Conservation (phyloP, 2,329 filamentous ascomycete genomes). For the Aspergillus ustus region DNA sequence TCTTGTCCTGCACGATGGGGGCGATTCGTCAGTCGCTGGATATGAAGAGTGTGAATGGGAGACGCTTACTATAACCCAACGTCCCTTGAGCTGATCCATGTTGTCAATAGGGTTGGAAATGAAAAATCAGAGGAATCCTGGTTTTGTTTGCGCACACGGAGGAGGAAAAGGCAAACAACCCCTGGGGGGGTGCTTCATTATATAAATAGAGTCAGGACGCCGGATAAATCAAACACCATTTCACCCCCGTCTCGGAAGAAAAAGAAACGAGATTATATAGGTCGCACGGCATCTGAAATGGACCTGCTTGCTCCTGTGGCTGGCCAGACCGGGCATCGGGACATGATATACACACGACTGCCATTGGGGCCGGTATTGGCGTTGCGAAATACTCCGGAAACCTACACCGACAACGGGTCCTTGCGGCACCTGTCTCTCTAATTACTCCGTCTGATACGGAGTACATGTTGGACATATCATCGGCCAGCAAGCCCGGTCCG, state of each 20-base stretch:
- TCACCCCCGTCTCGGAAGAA: not conserved
- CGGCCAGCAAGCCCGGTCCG: not conserved
- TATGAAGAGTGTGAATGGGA: not conserved
- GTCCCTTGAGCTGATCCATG: not conserved
- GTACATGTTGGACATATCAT: not conserved
- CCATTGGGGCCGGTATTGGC: too few relatives aligned
- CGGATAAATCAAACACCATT: too few relatives aligned
- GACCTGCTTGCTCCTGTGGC: too few relatives aligned
- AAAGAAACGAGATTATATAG: not conserved
- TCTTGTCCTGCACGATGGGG: not conserved
- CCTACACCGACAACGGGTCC: too few relatives aligned
- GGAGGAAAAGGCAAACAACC: not conserved
- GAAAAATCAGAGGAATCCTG: not conserved
- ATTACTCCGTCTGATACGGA: not conserved
- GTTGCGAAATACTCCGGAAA: too few relatives aligned
- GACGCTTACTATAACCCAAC: not conserved
- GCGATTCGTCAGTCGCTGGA: not conserved
- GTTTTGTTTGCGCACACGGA: not conserved
- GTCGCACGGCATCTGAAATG: not conserved
- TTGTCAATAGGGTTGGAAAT: not conserved
- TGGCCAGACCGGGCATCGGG: too few relatives aligned
- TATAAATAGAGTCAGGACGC: not conserved
- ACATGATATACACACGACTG: too few relatives aligned
- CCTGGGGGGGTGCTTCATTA: not conserved
- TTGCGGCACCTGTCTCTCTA: not conserved